Evolutionary conservation across 176 grass and related monocot genomes (phyloP).

Genomic region (Triticum aestivum): DNA sequence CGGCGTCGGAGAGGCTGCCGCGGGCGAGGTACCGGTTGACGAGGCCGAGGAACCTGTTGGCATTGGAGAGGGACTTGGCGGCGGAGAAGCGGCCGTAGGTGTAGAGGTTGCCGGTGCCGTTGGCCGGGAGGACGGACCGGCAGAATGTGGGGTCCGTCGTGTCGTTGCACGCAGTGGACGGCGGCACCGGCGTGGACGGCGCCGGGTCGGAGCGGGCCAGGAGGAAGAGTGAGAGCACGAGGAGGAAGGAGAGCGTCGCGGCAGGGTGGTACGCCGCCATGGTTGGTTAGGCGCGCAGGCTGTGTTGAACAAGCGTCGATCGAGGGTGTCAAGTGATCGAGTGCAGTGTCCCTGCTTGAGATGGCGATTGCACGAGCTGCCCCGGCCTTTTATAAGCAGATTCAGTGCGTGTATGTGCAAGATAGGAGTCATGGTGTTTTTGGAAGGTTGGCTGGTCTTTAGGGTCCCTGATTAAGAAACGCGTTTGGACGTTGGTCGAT

Average conservation of each 20-base stretch:
- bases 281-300: not conserved
- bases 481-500: constrained; percentile 16
- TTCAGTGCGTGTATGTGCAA: not conserved
- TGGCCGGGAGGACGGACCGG: constrained; percentile 64
- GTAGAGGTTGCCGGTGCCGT: constrained; percentile 71
- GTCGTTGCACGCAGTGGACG: constrained; percentile 65
- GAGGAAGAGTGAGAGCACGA: constrained; percentile 38
- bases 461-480: constrained; percentile 11
- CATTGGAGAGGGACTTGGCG: constrained; percentile 67
- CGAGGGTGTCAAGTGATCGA: not conserved
- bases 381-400: constrained; percentile 26
- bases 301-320: not conserved
- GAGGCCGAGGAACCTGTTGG: constrained; percentile 62
- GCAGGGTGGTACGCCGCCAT: constrained; percentile 22
- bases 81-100: constrained; percentile 84
- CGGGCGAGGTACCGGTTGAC: constrained; percentile 67
- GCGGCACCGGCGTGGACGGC: constrained; percentile 49
- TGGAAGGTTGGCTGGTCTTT: constrained; percentile 23
- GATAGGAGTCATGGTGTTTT: constrained; percentile 11
- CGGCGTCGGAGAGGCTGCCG: constrained; percentile 42
- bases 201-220: constrained; percentile 34
- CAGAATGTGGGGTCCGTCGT: constrained; percentile 77
- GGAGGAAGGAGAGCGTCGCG: constrained; percentile 16
- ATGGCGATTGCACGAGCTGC: not conserved
- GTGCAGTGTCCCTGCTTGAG: not conserved